Evolutionary conservation across 495 filamentous ascomycete species (phyloP).

Genomic region (Penicillium silybi): DNA sequence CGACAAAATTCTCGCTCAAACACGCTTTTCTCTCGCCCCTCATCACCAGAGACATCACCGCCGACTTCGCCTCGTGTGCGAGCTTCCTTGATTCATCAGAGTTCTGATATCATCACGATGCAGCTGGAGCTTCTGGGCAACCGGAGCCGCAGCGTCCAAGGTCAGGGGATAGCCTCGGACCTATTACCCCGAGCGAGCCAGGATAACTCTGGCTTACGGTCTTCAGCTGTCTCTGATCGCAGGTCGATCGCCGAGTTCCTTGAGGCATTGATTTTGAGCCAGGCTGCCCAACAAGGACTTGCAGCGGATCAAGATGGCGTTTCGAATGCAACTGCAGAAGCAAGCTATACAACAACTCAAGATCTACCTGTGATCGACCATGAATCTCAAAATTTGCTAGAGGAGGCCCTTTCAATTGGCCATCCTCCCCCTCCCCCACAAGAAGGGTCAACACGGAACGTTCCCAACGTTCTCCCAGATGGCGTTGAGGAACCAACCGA

Average conservation of each 20-base stretch:
- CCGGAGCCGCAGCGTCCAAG: conserved; percentile 29
- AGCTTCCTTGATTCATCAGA: conserved; percentile 44
- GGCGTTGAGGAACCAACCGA: conserved; percentile 33
- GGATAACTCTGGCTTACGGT: conserved; percentile 10
- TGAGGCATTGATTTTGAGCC: conserved; percentile 33
- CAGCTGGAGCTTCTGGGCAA: conserved; percentile 41
- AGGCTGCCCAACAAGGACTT: conserved; percentile 6
- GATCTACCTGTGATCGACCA: conserved; percentile 3
- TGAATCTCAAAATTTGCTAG: conserved; percentile 3
- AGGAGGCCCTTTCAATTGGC: conserved; percentile 1
- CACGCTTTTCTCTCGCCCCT: conserved; percentile 40
- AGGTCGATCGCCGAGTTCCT: conserved; percentile 38
- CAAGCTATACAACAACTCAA: conserved; percentile 16
- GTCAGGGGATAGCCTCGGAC: conserved; percentile 4
- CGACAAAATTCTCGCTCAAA: conserved; percentile 37
- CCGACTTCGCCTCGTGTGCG: conserved; percentile 44
- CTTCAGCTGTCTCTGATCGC: conserved; percentile 18
- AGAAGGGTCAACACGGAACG: conserved; percentile 7
- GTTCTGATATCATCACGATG: conserved; percentile 48
- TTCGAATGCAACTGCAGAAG: conserved; percentile 18
- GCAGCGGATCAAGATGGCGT: conserved; percentile 21
- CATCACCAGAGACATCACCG: conserved; percentile 41
- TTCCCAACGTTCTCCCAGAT: conserved; percentile 32
- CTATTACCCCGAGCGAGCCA: conserved; percentile 13
- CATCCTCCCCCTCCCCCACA: conserved; percentile 4